Evolutionary conservation across 805 yeast genomes (phyloP).

Genomic region (Yarrowia hollandica): DNA sequence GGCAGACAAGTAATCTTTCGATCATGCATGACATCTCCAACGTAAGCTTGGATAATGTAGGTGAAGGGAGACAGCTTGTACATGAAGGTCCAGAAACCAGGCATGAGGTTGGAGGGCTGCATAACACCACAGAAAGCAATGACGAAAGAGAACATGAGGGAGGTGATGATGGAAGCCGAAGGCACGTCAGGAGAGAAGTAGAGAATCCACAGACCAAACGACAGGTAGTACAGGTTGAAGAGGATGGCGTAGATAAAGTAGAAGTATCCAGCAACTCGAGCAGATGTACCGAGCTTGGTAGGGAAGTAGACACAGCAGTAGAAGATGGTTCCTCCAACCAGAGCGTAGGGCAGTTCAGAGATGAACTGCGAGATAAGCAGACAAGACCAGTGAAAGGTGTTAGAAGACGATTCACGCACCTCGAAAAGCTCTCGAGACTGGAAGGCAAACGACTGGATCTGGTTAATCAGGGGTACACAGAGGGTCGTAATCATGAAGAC

Average conservation of each 20-base stretch:
- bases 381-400: constrained; percentile 71
- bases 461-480: constrained; percentile 60
- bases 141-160: constrained; percentile 57
- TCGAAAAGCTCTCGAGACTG: constrained; percentile 63
- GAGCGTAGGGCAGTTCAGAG: constrained; percentile 62
- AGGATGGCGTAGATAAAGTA: constrained; percentile 53
- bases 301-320: constrained; percentile 58
- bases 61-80: constrained; percentile 71
- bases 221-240: constrained; percentile 52
- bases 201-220: constrained; percentile 56
- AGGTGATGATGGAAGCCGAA: constrained; percentile 61
- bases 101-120: constrained; percentile 58
- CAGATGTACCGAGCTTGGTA: constrained; percentile 46
- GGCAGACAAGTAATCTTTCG: constrained; percentile 52
- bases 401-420: constrained; percentile 68
- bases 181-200: constrained; percentile 66
- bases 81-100: constrained; percentile 85
- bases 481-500: constrained; percentile 59
- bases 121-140: constrained; percentile 70
- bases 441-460: constrained; percentile 60
- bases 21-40: constrained; percentile 52
- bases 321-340: constrained; percentile 51
- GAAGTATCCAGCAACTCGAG: constrained; percentile 51
- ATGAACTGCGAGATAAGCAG: constrained; percentile 55
- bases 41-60: constrained; percentile 61